Conservation (phyloP, 257 asterid species). For the Asclepias syriaca region DNA sequence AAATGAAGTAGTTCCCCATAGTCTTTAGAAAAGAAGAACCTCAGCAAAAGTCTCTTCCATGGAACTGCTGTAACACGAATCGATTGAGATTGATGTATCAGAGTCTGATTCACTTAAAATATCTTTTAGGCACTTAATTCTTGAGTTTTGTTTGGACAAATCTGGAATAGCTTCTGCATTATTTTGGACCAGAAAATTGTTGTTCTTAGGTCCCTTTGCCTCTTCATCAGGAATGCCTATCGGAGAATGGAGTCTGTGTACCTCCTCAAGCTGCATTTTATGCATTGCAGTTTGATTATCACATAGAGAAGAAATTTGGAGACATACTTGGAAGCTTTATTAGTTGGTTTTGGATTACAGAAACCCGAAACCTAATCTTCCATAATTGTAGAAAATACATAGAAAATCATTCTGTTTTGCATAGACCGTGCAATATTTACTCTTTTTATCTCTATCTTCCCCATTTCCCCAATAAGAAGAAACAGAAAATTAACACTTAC, state of each 20-base stretch:
- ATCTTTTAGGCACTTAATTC: constrained; percentile 61
- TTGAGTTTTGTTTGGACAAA: constrained; percentile 32
- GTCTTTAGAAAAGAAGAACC: constrained; percentile 33
- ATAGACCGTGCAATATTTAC: not conserved
- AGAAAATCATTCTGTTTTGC: not conserved
- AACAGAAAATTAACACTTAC: constrained; percentile 8
- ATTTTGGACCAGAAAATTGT: constrained; percentile 5
- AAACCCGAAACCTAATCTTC: not conserved
- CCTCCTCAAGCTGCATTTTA: constrained; percentile 33
- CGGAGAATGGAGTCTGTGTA: constrained; percentile 16
- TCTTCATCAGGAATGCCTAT: constrained; percentile 19
- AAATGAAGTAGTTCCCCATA: not conserved
- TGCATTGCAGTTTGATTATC: constrained; percentile 19
- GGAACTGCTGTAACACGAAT: constrained; percentile 33
- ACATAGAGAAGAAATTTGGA: constrained; percentile 12
- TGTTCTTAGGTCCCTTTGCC: constrained; percentile 5
- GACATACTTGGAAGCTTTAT: constrained; percentile 6
- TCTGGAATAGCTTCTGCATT: constrained; percentile 19
- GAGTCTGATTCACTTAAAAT: constrained; percentile 67
- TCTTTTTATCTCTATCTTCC: not conserved
- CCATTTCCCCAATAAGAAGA: not conserved
- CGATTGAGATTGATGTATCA: constrained; percentile 39
- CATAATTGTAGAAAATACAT: not conserved
- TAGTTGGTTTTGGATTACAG: not conserved
- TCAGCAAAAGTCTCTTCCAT: constrained; percentile 33